phyloP scores from a whole-genome alignment of 2,329 filamentous ascomycete genomes.

The Monilinia fructicola region DNA sequence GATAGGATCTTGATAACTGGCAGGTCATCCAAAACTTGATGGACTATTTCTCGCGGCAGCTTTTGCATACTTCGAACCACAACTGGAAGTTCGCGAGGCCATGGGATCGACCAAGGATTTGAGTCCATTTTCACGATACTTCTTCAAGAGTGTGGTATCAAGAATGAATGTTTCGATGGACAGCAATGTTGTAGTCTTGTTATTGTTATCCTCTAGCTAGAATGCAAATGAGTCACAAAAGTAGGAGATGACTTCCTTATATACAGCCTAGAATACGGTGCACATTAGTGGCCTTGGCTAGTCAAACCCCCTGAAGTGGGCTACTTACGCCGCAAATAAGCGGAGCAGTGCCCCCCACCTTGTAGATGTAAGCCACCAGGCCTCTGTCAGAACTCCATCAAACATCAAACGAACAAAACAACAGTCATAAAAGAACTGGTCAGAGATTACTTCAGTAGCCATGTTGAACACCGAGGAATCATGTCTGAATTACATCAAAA shows the following conservation, averaged over 20 bases:
- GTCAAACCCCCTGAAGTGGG: not conserved
- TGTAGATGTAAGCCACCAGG: not conserved
- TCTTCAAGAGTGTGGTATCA: not conserved
- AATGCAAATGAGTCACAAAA: not conserved
- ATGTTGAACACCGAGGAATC: constrained; percentile 18
- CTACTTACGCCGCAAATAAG: not conserved
- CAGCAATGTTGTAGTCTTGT: not conserved
- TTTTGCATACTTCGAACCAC: constrained; percentile 20
- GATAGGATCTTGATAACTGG: constrained; percentile 25
- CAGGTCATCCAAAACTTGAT: constrained; percentile 25
- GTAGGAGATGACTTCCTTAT: not conserved
- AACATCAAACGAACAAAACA: not conserved
- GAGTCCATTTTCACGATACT: not conserved
- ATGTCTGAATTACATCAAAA: constrained; percentile 19
- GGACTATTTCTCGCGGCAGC: constrained; percentile 27
- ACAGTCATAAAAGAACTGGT: not conserved
- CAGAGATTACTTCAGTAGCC: not conserved
- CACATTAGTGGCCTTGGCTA: not conserved
- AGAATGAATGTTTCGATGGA: not conserved
- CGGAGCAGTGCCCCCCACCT: not conserved
- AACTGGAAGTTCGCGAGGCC: constrained; percentile 16
- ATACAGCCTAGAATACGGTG: not conserved
- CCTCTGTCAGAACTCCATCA: not conserved
- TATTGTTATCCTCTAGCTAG: not conserved
- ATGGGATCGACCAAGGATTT: not conserved